Evolutionary conservation across 2,329 filamentous ascomycete genomes (phyloP).

Genomic region (Pseudopyricularia cyperi): DNA sequence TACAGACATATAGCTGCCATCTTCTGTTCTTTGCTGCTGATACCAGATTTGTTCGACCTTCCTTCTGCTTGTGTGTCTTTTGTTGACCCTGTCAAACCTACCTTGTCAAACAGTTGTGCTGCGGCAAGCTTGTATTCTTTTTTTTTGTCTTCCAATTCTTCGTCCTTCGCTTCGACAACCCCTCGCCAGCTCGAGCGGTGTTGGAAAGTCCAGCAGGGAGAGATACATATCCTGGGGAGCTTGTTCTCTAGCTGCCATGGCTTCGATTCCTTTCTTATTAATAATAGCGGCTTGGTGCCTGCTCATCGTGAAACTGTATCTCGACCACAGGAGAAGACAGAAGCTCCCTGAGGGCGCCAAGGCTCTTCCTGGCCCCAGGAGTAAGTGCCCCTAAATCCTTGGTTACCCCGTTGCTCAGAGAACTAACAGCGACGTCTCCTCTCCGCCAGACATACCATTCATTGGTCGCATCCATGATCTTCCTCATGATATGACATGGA

Average conservation of each 20-base stretch:
- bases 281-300: constrained; percentile 4
- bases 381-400: constrained; percentile 7
- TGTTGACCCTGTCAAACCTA: neutral
- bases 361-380: constrained; percentile 16
- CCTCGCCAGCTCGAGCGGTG: neutral
- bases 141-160: neutral
- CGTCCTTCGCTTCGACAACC: neutral
- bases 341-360: constrained; percentile 13
- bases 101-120: neutral
- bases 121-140: neutral
- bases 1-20: neutral
- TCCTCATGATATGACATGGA: constrained; percentile 25
- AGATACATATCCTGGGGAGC: neutral
- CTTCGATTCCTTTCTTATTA: neutral
- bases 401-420: neutral
- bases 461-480: constrained; percentile 32
- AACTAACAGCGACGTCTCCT: neutral
- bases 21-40: neutral
- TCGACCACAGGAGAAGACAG: constrained; percentile 5
- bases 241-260: neutral
- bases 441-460: constrained; percentile 22
- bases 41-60: neutral
- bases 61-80: neutral
- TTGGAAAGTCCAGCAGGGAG: neutral
- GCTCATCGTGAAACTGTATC: constrained; percentile 5